phyloP scores from a whole-genome alignment of 495 filamentous ascomycete species.

The Lichenothelia convexa region DNA sequence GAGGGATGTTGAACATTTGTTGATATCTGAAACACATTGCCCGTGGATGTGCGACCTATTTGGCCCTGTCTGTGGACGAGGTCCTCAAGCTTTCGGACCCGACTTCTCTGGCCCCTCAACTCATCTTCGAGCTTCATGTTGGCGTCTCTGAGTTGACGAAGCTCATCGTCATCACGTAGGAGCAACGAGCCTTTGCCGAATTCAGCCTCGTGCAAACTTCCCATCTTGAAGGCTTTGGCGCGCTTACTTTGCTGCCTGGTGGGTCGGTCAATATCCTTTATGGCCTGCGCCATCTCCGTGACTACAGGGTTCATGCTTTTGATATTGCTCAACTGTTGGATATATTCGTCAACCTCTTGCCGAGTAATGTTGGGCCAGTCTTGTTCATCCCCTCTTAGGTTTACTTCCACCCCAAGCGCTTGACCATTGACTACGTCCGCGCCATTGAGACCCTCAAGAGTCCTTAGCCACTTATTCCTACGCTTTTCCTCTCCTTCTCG shows the following conservation, averaged over 20 bases:
- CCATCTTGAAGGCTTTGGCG: slow-evolving; percentile 86
- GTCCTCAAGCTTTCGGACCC: slow-evolving; percentile 82
- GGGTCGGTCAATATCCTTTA: slow-evolving; percentile 48
- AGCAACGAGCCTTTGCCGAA: slow-evolving; percentile 65
- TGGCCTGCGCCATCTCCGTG: slow-evolving; percentile 38
- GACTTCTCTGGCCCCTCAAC: slow-evolving; percentile 73
- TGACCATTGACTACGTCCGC: slow-evolving; percentile 41
- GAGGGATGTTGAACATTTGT: slow-evolving; percentile 20
- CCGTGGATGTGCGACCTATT: slow-evolving; percentile 46
- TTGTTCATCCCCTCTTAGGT: slow-evolving; percentile 60
- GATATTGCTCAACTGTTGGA: slow-evolving; percentile 29
- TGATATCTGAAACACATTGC: slow-evolving; percentile 37
- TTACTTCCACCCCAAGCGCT: slow-evolving; percentile 67
- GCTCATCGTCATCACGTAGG: slow-evolving; percentile 63
- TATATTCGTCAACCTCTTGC: slow-evolving; percentile 37
- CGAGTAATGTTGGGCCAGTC: slow-evolving; percentile 51
- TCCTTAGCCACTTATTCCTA: slow-evolving; percentile 77
- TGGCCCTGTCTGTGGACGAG: slow-evolving; percentile 75
- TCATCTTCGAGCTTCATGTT: slow-evolving; percentile 65
- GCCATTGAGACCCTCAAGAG: slow-evolving; percentile 37
- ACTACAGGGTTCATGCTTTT: slow-evolving; percentile 51
- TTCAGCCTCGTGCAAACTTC: slow-evolving; percentile 73
- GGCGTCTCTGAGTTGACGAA: slow-evolving; percentile 50
- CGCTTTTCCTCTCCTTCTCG: slow-evolving; percentile 82
- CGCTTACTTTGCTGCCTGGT: slow-evolving; percentile 59